Base-by-base conservation (phyloP, 2,329 filamentous ascomycete genomes). In the Dothideomycetes sp. region DNA sequence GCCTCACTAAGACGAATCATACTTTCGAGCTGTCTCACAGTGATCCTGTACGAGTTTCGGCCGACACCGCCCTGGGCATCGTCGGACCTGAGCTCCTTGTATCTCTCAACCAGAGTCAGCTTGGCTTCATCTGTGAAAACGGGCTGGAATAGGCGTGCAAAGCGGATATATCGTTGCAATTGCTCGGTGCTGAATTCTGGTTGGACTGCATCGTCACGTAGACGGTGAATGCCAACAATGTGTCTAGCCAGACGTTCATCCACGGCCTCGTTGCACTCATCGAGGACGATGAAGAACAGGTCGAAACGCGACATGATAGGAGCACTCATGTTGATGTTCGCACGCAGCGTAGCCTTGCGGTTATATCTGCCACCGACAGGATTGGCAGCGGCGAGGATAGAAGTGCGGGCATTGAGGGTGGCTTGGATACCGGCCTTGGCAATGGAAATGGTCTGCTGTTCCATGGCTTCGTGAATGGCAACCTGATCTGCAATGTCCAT, bases 221-320 rank as follows among this genome's bases (percentile, higher is more conserved):
- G 73, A 60, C 91, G 87, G 64, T 98, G 91, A 41, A 98, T 81
- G 44, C 79, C 79, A 45, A 98, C 89, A 55, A 98, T 98, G 61
- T 98, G 91, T 55, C 89, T 77, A 2, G 91, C 91, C 3, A 98
- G 72, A 56, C 93, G 86, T 41, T 87, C 81, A 58, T 98, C 91
- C 24, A 94, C 79, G 30, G 75, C 66, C 64, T 96, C 89, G 56
- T 95, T 94, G 59, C 89, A 96, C 55, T 98, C 91, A 58, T 98
- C 91, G 1, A 96, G 75, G 18, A 98, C 83, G 38, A 98, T 87
- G 57, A 98, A 98, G 73, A 98, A 98, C 8, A 98, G 72, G 68
- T 98, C 91, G 63, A 98, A 98, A 70, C 91, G 84, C 38, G 86
- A 94, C 91, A 98, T 98, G 68, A 98, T 98, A 43, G 91, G 91